phyloP scores from a whole-genome alignment of 345 rosid species.

The Isatis tinctoria region DNA sequence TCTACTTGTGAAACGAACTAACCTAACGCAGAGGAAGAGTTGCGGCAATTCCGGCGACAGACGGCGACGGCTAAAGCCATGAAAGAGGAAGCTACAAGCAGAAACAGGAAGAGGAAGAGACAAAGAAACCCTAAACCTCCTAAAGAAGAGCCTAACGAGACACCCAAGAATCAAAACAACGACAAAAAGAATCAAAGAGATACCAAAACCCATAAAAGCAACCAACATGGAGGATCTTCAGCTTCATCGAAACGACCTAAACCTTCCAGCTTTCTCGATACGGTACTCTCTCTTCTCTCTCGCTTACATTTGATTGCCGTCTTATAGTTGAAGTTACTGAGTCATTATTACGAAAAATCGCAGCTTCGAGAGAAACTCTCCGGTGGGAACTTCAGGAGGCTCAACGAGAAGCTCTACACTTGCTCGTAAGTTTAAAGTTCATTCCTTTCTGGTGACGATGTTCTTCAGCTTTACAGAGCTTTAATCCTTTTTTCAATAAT shows the following conservation, averaged over 20 bases:
- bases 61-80: slow-evolving; percentile 23
- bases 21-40: slow-evolving; percentile 15
- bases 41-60: neutral
- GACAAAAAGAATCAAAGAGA: slow-evolving; percentile 21
- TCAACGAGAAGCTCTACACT: slow-evolving; percentile 89
- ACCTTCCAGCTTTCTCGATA: slow-evolving; percentile 47
- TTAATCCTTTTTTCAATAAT: neutral
- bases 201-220: neutral
- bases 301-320: neutral
- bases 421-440: slow-evolving; percentile 51
- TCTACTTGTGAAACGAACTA: slow-evolving; percentile 15
- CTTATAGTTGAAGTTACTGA: neutral
- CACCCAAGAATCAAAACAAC: neutral
- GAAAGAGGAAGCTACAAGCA: slow-evolving; percentile 38
- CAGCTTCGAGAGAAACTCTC: slow-evolving; percentile 63
- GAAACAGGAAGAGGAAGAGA: slow-evolving; percentile 54
- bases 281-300: slow-evolving; percentile 33
- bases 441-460: neutral
- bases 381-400: slow-evolving; percentile 91
- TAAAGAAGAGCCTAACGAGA: slow-evolving; percentile 10
- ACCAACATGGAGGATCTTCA: slow-evolving; percentile 19
- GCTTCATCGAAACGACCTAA: slow-evolving; percentile 34
- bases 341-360: neutral
- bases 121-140: slow-evolving; percentile 25
- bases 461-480: too few relatives aligned